Evolutionary conservation across 2,329 filamentous ascomycete genomes (phyloP), one percentile per base, ranked within the genome.

Genomic region (Pyrenophora tritici-repentis): DNA sequence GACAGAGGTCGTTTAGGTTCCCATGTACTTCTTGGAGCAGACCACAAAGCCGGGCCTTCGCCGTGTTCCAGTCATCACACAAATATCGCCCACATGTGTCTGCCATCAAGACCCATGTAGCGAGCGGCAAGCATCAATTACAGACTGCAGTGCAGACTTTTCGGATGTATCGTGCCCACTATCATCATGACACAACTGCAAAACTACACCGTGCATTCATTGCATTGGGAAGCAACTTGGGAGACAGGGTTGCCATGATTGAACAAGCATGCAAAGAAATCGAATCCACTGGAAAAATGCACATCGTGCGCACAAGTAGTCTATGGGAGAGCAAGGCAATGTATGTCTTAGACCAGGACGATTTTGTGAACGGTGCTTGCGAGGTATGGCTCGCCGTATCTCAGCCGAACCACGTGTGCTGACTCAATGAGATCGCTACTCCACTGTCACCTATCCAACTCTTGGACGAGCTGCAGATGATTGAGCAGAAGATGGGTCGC

Each of bases 271-370:
- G 91, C 71, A 80, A 79, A 37, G 83, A 88, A 68, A 91, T 99
- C 85, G 85, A 89, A 57, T 77, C 56, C 1, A 60, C 80, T 37
- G 80, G 84, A 17, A 86, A 85, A 29, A 90, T 97, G 68, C 83
- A 76, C 45, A 83, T 99, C 33, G 81, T 85, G 65, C 82, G 87
- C 63, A 96, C 93, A 0, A 97, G 93, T 72, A 88, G 86, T 55
- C 79, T 99, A 3, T 99, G 94, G 83, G 91, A 97, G 77, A 99
- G 93, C 3, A 86, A 90, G 63, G 91, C 94, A 17, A 99, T 99
- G 94, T 99, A 99, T 74, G 89, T 97, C 58, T 78, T 89, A 56
- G 88, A 97, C 57, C 94, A 99, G 73, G 86, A 86, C 56, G 83
- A 84, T 24, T 99, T 99, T 69, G 78, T 97, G 40, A 99, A 99